Evolutionary conservation across 306 rosid genomes (phyloP), one percentile per base, ranked within the genome.

Genomic region (Lupinus albus): DNA sequence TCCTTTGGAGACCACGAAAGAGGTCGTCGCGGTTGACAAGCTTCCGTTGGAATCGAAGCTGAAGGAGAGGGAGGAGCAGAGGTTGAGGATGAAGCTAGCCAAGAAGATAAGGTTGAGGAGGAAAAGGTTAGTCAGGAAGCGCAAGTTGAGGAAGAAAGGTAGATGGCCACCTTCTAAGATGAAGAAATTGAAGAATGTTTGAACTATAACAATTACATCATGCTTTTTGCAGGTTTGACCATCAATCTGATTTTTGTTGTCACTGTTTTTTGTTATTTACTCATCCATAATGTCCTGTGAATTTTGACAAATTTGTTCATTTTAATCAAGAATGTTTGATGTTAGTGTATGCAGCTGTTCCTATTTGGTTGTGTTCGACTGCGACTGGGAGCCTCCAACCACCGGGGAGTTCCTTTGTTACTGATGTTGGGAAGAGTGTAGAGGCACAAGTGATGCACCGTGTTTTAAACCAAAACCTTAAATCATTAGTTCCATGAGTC

Each of bases 161-260:
- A 61, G 86, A 73, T 89, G 98, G 97, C 97, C 98, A 28, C 96
- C 98, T 79, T 89, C 96, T 1, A 93, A 93, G 79, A 88, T 89
- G 98, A 89, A 83, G 75, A 93, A 87, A 72, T 72, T 89, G 77
- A 84, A 93, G 85, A 84, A 80, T 80, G 98, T 89, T 42, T 92
- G 87, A 86, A 46, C 71, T 72, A 35, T 18, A 48, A 38, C 62
- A 42, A 0, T 35, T 17, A 33, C 47, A 12, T 11, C 16, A 15
- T 12, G 52, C 15, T 57, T 59, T 64, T 75, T 78, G 78, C 87
- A 79, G 85, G 76, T 83, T 70, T 64, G 32, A 78, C 66, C 78
- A 78, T 74, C 52, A 48, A 50, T 64, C 81, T 44, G 61, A 52
- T 61, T 52, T 74, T 48, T 55, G 35, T 5, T 14, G 42, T 71